Evolutionary conservation across 148 eudicot species (phyloP), one percentile per base, ranked within the genome.

Genomic region (Rheum nobile): DNA sequence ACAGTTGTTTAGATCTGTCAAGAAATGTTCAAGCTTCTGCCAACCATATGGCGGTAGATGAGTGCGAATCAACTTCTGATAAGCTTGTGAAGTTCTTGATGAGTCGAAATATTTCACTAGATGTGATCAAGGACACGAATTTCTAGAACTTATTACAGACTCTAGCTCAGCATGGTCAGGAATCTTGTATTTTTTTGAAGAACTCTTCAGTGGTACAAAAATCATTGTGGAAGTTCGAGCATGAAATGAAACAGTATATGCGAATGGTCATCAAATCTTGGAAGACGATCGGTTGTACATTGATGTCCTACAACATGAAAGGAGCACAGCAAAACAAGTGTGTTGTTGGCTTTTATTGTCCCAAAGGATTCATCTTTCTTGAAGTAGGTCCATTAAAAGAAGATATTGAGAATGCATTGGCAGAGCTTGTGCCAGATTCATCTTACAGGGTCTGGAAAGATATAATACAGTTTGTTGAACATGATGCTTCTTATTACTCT

Each of bases 301-400:
- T 32, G n/a, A 65, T 65, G 69, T 31, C 21, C 21, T 65, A 65
- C 22, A 65, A 16, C 6, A 17, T 65, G 69, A 65, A 65, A 65
- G 69, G 22, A 16, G 69, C 10, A 6, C n/a, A 28, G 19, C 19
- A 59, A 14, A 12, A 26, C 14, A 59, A 59, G 67, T 26, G 4
- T 17, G 39, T 65, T 65, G n/a, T 65, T 1, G 69, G 69, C 39
- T 65, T 32, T 65, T 65, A 65, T 32, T 32, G 39, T 65, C 69
- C 69, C 10, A 65, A 65, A 31, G 68, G 69, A 65, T 65, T 65
- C 69, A 65, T 65, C 39, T 65, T 65, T 65, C 21, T 32, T 8
- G 69, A 65, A 6, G 10, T 16, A 65, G 10, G 21, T 32, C 38
- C 39, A 32, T 31, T 22, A 65, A 14, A 32, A 28, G 16, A 59